phyloP scores from a whole-genome alignment of 2,329 filamentous ascomycete species.

The Fusarium guadeloupense region DNA sequence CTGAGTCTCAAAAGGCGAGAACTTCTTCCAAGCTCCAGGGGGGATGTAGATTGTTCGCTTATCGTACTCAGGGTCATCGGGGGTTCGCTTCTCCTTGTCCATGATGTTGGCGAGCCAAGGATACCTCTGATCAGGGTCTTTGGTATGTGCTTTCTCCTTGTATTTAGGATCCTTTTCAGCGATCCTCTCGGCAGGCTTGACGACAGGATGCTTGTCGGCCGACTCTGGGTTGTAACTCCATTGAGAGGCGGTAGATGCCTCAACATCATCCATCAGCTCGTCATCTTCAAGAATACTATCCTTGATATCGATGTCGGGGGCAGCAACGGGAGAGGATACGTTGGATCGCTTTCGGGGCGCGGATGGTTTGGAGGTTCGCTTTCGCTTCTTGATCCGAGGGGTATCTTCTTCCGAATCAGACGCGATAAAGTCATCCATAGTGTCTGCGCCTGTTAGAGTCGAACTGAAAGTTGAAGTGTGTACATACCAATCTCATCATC shows the following conservation, averaged over 20 bases:
- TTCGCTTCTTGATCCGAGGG: slow-evolving; percentile 74
- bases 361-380: slow-evolving; percentile 66
- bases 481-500: slow-evolving; percentile 68
- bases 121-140: slow-evolving; percentile 87
- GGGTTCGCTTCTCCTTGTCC: slow-evolving; percentile 84
- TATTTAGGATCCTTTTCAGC: slow-evolving; percentile 46
- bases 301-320: slow-evolving; percentile 37
- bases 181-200: slow-evolving; percentile 45
- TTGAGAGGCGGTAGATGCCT: slow-evolving; percentile 79
- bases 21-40: slow-evolving; percentile 78
- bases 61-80: slow-evolving; percentile 87
- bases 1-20: slow-evolving; percentile 95
- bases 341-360: slow-evolving; percentile 71
- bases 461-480: too few relatives aligned
- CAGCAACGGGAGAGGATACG: slow-evolving; percentile 53
- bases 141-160: slow-evolving; percentile 78
- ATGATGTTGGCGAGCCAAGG: slow-evolving; percentile 86
- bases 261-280: slow-evolving; percentile 63
- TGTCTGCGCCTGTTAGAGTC: slow-evolving; percentile 55
- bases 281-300: slow-evolving; percentile 63
- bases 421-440: slow-evolving; percentile 88
- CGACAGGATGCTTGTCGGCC: slow-evolving; percentile 49
- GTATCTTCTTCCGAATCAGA: slow-evolving; percentile 78
- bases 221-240: slow-evolving; percentile 74
- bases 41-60: slow-evolving; percentile 92